Conservation (phyloP, 352 stramenopile genomes). For the Pythium sukuiense region DNA sequence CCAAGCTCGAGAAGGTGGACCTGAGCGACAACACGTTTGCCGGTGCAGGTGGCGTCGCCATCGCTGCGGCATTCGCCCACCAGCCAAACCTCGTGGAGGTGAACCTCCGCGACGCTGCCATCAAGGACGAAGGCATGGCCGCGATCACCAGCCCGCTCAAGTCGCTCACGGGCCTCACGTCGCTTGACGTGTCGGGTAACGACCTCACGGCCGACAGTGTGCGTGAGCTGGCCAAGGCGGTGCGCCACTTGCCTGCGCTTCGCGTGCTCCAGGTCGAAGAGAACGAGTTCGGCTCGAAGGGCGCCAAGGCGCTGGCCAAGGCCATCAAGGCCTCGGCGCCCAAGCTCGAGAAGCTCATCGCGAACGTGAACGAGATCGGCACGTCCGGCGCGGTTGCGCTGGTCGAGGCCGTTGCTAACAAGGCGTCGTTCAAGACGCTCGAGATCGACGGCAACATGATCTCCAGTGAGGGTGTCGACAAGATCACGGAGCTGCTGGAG, state of each 20-base stretch:
- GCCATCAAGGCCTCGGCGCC: constrained; percentile 54
- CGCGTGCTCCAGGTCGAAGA: constrained; percentile 90
- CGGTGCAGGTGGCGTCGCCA: constrained; percentile 75
- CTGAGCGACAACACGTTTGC: constrained; percentile 95
- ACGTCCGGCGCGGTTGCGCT: constrained; percentile 87
- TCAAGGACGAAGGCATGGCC: constrained; percentile 89
- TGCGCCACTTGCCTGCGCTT: constrained; percentile 54
- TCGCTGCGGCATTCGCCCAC: constrained; percentile 78
- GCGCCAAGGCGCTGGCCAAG: constrained; percentile 69
- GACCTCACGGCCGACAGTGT: constrained; percentile 80
- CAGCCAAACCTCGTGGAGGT: constrained; percentile 79
- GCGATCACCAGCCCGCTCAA: constrained; percentile 81
- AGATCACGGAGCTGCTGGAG: constrained; percentile 51
- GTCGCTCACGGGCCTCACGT: constrained; percentile 41
- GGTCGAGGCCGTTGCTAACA: constrained; percentile 54
- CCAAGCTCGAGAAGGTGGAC: constrained; percentile 85
- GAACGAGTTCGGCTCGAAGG: constrained; percentile 92
- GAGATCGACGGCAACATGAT: constrained; percentile 86
- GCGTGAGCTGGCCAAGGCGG: constrained; percentile 40
- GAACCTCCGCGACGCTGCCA: constrained; percentile 89
- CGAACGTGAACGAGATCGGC: constrained; percentile 89
- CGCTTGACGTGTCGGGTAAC: constrained; percentile 94
- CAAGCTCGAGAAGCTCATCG: constrained; percentile 77
- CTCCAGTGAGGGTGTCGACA: constrained; percentile 55
- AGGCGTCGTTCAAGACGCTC: constrained; percentile 52